Base-by-base conservation (phyloP, 1,139 yeast genomes). In the Ogataea hybrid region DNA sequence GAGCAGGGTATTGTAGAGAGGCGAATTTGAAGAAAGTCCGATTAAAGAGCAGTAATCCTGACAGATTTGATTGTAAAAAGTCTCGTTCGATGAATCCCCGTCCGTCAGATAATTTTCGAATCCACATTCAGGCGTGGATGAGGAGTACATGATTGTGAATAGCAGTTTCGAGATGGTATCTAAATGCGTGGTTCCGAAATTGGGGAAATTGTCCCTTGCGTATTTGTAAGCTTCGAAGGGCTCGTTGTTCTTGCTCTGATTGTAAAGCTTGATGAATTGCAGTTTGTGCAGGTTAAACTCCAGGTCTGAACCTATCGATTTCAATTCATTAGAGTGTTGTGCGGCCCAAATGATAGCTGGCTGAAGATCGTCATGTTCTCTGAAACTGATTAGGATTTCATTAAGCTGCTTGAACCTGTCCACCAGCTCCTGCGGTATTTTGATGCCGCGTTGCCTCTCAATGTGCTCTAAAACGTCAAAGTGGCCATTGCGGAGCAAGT, bases 1-100 rank as follows among this genome's bases (percentile, higher is more conserved):
- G 35, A 84, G 65, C 1, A 83, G 65, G 11, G 85, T 73, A 51
- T 82, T 73, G 59, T 79, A 81, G 25, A 87, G 61, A 0, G 94
- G 85, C 0, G 94, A 83, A 47, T 83, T 86, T 18, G 81, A 78
- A 1, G 87, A 75, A 27, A 85, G 67, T 4, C 80, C 79, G 54
- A 82, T 64, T 39, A 75, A 67, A 10, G 79, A 69, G 56, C 95
- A 85, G 54, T 74, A 87, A 49, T 81, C 87, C 7, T 80, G 73
- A 4, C 82, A 74, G 53, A 87, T 79, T 50, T 54, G 54, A n/a
- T 40, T 42, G 36, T 49, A 46, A 6, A 51, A 41, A 7, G 47
- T 43, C 30, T 46, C 49, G 28, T 33, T 37, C 3, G 51, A 40
- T 6, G 46, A 18, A 12, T 33, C 25, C 5, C 35, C 39, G 5